Evolutionary conservation across 2,329 filamentous ascomycete genomes (phyloP), one percentile per base, ranked within the genome.

Genomic region (Laburnicola sp.): DNA sequence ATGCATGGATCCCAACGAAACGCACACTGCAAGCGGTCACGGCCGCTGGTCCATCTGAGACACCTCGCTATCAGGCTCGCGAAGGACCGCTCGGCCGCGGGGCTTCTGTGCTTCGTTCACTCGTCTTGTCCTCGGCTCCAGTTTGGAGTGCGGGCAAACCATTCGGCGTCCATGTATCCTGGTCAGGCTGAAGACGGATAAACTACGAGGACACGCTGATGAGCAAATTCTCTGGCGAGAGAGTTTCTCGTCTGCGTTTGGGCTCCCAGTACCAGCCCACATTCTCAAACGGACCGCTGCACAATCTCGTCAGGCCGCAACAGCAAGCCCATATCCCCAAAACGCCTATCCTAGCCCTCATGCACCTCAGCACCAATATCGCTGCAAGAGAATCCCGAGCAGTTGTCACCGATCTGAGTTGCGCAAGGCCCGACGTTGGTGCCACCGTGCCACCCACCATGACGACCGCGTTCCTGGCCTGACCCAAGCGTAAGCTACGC

Each of bases 391-490:
- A 31, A 41, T 23, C 34, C 37, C 38, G 32, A 35, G 31, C 44
- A 38, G 21, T 34, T 41, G 41, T 48, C 46, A 48, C 38, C 46
- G 46, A 43, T 48, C 46, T 39, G 45, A 35, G 36, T n/a, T 28
- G 46, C 25, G 10, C 38, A 30, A 40, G 36, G 25, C 36, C 25
- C 31, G 25, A 41, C 31, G 37, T 45, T 44, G 31, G 47, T 50
- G 47, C 10, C 27, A 50, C 42, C 42, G 11, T 9, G 16, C 16
- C 16, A 16, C 16, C 16, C 16, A 16, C 16, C 16, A 16, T 16
- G 16, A 16, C 16, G 27, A 45, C 31, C 22, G 27, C 16, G 45
- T 48, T 49, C 50, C 43, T 50, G 46, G 46, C 37, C 22, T 22
- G 21, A 32, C 37, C 34, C 32, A 22, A 42, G 30, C 34, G 26